These are phyloP conservation scores for Leccinum rimulosum DNA, from an alignment of 768 basidiomycete species.

Conservation along the genomic window DNA sequence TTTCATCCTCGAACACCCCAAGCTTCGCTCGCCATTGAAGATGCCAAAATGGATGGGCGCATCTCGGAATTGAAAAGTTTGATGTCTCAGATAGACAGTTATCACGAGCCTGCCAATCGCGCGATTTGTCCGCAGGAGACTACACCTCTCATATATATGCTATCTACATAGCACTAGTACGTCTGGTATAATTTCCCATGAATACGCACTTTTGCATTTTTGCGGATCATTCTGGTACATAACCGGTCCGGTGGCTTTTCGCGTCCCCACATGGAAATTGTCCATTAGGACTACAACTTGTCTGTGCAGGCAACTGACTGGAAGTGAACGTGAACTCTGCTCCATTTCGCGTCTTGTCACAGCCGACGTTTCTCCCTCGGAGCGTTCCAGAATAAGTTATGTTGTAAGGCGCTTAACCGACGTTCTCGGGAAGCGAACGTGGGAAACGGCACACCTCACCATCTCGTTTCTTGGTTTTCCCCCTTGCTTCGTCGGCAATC, in stretches of 20 bases:
- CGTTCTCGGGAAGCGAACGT: slow-evolving; percentile 19
- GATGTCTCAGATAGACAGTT: too few relatives aligned
- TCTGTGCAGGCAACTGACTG: slow-evolving; percentile 2
- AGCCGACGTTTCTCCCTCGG: not conserved
- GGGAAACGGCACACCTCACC: slow-evolving; percentile 17
- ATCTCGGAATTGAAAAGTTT: too few relatives aligned
- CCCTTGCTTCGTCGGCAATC: slow-evolving; percentile 10
- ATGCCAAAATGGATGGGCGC: too few relatives aligned
- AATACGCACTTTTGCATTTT: not conserved
- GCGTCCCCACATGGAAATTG: not conserved
- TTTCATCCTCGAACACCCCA: too few relatives aligned
- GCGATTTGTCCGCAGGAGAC: too few relatives aligned
- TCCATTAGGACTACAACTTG: not conserved
- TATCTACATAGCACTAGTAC: not conserved
- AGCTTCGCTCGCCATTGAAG: too few relatives aligned
- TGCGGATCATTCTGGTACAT: not conserved
- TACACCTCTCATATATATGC: too few relatives aligned
- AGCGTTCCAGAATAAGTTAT: not conserved
- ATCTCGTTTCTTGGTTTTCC: slow-evolving; percentile 22
- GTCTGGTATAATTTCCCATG: not conserved
- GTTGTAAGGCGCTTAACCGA: slow-evolving; percentile 18
- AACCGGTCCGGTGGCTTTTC: not conserved
- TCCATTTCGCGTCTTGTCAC: slow-evolving; percentile 8
- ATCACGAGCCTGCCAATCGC: too few relatives aligned
- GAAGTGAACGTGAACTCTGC: not conserved